phyloP scores from a whole-genome alignment of 2,329 filamentous ascomycete genomes.

The Ascochyta viciae-villosae region DNA sequence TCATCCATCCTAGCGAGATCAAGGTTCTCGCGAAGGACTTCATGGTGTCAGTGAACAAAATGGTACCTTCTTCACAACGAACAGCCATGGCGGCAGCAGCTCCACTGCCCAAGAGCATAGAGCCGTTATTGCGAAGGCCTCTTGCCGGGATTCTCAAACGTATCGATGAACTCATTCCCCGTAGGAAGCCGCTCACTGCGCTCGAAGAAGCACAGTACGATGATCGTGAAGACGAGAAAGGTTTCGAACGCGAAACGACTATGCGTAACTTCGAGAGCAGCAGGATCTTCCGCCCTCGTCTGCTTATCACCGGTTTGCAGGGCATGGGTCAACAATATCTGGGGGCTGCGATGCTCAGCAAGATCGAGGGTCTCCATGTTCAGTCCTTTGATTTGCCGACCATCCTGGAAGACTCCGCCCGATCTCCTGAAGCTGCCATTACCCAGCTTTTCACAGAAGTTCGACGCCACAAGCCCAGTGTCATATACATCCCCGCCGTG shows the following conservation, averaged over 20 bases:
- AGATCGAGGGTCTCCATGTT: constrained; percentile 92
- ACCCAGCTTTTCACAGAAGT: constrained; percentile 92
- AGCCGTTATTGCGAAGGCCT: constrained; percentile 79
- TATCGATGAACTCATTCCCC: constrained; percentile 79
- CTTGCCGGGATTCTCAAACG: constrained; percentile 72
- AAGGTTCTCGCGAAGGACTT: constrained; percentile 92
- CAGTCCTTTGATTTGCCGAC: constrained; percentile 93
- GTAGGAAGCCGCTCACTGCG: constrained; percentile 85
- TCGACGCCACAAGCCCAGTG: constrained; percentile 91
- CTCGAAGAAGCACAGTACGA: constrained; percentile 95
- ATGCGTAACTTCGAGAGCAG: constrained; percentile 78
- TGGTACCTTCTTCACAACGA: constrained; percentile 92
- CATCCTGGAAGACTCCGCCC: constrained; percentile 80
- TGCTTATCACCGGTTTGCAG: constrained; percentile 79
- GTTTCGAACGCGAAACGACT: constrained; percentile 83
- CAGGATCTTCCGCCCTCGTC: constrained; percentile 84
- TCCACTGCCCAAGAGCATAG: constrained; percentile 78
- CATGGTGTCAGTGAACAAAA: constrained; percentile 95
- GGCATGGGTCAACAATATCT: constrained; percentile 97
- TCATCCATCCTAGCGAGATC: constrained; percentile 86
- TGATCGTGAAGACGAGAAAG: constrained; percentile 79
- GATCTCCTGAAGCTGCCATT: constrained; percentile 85
- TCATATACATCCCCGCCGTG: constrained; percentile 92
- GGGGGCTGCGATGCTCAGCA: constrained; percentile 81
- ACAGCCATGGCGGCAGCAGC: constrained; percentile 85